Base-by-base conservation (phyloP, 768 basidiomycete species). In the Tylopilus vinaceipallidus region DNA sequence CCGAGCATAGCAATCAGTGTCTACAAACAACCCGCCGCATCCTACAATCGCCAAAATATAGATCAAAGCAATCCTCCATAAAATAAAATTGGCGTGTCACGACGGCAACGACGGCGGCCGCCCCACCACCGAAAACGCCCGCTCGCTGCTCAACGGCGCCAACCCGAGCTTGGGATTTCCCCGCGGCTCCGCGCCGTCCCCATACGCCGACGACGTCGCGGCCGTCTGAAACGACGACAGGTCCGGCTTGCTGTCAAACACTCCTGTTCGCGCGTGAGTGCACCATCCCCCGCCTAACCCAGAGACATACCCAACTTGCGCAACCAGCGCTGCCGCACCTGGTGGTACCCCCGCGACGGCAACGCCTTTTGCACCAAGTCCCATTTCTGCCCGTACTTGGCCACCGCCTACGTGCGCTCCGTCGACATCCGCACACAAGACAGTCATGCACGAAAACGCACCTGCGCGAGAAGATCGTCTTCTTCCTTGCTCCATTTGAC, bases 401-500 rank as follows among this genome's bases (percentile, higher is more conserved):
- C 62, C 3, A 73, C 72, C 5, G 72, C 72, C 71, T 73, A 34
- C 5, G 22, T 24, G 14, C 12, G 6, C 27, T 13, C 27, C 17
- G n/a, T 17, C 1, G 19, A 55, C 46, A 53, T 49, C 5, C 30
- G 5, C 13, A 20, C 23, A 29, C 6, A 13, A 19, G 8, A 6
- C 5, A 36, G 29, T 3, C 37, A 29, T 3, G 2, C 30, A 36
- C 4, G 32, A 44, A 3, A 22, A 47, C 60, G 8, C 43, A 72
- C 73, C 57, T 73, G 69, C 6, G 70, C 62, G 16, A 75, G 59
- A 2, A 73, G 58, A 19, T 73, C 72, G 33, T 73, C 73, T 43
- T 73, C 73, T 47, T 73, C 72, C 44, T 68, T 73, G 20, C 63
- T 74, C 72, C 73, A 73, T 42, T 73, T 73, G 42, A 71, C 58